Percentiles rank a stretch among this genome's conserved stretches.
These are phyloP conservation scores for Vararia minispora DNA, from an alignment of 768 basidiomycete genomes.

Conservation along the genomic window DNA sequence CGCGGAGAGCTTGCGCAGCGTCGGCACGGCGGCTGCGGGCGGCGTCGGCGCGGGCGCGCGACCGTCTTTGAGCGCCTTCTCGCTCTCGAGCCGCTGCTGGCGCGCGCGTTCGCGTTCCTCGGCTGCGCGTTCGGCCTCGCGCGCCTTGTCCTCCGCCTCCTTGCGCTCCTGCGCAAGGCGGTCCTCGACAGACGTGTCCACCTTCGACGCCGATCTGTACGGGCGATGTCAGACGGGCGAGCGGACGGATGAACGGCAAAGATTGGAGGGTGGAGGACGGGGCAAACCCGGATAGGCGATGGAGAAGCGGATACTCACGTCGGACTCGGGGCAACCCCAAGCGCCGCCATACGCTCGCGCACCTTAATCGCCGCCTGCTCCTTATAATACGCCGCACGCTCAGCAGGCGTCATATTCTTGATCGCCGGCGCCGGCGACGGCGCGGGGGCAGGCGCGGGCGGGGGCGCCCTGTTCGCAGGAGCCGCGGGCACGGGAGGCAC, in stretches of 20 bases:
- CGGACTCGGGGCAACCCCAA: conserved; percentile 53
- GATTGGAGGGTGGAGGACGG: too few relatives aligned
- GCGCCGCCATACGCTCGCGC: conserved; percentile 72
- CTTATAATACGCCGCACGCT: conserved; percentile 66
- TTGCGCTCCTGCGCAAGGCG: conserved; percentile 76
- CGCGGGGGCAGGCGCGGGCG: conserved; percentile 39
- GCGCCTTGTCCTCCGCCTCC: conserved; percentile 83
- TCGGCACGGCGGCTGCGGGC: conserved; percentile 16
- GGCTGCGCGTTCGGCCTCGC: conserved; percentile 67
- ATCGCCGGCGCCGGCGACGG: conserved; percentile 48
- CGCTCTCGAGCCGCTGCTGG: conserved; percentile 62
- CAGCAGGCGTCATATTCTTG: conserved; percentile 78
- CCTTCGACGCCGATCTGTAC: too few relatives aligned
- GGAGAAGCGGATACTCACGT: too few relatives aligned
- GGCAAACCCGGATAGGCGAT: too few relatives aligned
- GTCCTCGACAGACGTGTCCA: conserved; percentile 80
- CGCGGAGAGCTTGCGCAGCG: conserved; percentile 25
- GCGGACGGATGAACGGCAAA: too few relatives aligned
- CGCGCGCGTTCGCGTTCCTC: conserved; percentile 69
- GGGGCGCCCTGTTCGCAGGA: conserved; percentile 29
- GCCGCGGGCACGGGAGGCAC: conserved; percentile 36
- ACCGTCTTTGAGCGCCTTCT: conserved; percentile 51
- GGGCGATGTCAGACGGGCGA: too few relatives aligned
- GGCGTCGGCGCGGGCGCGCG: conserved; percentile 21
- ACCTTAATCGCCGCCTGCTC: conserved; percentile 76